These are phyloP conservation scores for Goffeauzyma gilvescens DNA, from an alignment of 768 basidiomycete species.

Conservation along the genomic window DNA sequence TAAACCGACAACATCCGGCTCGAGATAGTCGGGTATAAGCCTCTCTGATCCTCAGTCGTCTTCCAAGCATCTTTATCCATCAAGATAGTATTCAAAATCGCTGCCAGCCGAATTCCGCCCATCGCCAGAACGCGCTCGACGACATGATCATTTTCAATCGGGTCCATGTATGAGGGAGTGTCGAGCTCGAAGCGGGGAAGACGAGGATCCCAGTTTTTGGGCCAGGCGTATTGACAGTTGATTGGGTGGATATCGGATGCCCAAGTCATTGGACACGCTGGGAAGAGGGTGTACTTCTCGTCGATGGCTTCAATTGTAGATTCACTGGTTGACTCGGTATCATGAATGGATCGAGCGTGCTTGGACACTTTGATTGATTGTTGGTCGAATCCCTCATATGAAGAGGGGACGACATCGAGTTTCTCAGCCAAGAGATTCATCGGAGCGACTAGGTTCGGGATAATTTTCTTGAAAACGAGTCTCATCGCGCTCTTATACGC, in stretches of 20 bases:
- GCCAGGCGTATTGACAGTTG: slow-evolving; percentile 72
- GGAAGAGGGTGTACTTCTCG: slow-evolving; percentile 13
- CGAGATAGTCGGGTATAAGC: too few species aligned
- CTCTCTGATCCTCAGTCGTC: too few species aligned
- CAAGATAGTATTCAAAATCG: slow-evolving; percentile 58
- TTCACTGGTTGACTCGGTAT: background rate
- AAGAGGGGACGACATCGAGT: too few species aligned
- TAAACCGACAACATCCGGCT: too few species aligned
- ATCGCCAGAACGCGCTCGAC: slow-evolving; percentile 67
- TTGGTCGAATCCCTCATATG: background rate
- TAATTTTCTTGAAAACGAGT: background rate
- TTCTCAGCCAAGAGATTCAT: background rate
- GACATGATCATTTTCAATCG: slow-evolving; percentile 47
- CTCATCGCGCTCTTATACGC: too few species aligned
- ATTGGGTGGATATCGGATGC: slow-evolving; percentile 50
- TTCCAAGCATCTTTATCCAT: too few species aligned
- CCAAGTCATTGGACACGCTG: slow-evolving; percentile 64
- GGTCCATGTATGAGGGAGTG: slow-evolving; percentile 58
- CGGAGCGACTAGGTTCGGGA: background rate
- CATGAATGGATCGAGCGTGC: background rate
- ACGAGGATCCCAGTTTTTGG: slow-evolving; percentile 42
- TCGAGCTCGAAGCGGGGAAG: slow-evolving; percentile 50
- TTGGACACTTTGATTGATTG: background rate
- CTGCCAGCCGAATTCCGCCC: slow-evolving; percentile 67
- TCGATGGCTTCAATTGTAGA: background rate